Evolutionary conservation across 2,329 filamentous ascomycete genomes (phyloP).

Genomic region (Talaromyces sp.): DNA sequence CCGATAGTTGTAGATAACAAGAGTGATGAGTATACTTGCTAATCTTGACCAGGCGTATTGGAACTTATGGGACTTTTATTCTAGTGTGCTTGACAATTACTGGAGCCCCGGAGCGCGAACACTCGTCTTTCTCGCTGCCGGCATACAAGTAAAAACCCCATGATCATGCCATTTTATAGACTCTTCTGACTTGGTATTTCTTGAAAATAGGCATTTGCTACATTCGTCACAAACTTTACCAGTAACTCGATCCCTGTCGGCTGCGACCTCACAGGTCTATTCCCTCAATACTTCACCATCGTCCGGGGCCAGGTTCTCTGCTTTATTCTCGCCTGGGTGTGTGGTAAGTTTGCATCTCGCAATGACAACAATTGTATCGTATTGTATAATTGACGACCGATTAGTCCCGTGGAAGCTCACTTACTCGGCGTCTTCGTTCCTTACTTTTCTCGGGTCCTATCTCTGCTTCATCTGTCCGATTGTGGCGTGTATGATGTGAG

Average conservation of each 20-base stretch:
- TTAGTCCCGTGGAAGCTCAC: constrained; percentile 9
- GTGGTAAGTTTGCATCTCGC: background rate
- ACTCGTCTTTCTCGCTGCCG: constrained; percentile 5
- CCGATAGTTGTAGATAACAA: no score
- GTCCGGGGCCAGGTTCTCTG: constrained; percentile 7
- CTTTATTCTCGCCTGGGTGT: constrained; percentile 7
- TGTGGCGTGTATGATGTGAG: constrained; percentile 8
- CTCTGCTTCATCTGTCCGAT: constrained; percentile 11
- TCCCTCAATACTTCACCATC: constrained; percentile 6
- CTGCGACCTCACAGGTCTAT: constrained; percentile 7
- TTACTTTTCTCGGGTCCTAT: constrained; percentile 8
- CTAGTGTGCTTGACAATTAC: constrained; percentile 4
- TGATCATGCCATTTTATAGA: background rate
- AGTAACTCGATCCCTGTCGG: constrained; percentile 8
- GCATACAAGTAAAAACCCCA: background rate
- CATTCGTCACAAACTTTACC: constrained; percentile 9
- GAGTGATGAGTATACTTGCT: background rate
- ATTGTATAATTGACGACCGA: background rate
- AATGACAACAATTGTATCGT: background rate
- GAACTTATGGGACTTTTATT: constrained; percentile 10
- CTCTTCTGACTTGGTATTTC: background rate
- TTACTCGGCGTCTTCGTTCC: constrained; percentile 2
- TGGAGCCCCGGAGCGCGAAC: constrained; percentile 6
- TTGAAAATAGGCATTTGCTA: constrained; percentile 3
- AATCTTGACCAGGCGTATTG: constrained; percentile 2